Percentiles rank a stretch among this genome's conserved stretches.
Conservation (phyloP, 1,284 basidiomycete species). For the Tilletia indica region DNA sequence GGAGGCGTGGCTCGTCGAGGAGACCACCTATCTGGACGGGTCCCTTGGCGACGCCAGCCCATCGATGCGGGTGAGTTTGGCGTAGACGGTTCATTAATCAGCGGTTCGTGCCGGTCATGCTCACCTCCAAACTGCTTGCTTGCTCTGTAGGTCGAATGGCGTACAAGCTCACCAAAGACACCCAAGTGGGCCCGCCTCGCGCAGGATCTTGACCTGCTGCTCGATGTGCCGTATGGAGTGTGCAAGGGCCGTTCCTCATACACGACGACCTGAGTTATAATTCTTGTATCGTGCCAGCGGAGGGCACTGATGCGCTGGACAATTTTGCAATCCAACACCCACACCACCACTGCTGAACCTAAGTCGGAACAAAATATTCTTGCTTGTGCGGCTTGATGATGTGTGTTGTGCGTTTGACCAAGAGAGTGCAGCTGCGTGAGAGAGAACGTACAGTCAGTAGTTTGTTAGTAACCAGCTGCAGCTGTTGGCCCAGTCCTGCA, state of each 20-base stretch:
- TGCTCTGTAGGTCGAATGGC: not conserved
- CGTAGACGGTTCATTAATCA: not conserved
- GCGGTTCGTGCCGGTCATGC: no score
- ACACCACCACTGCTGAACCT: no score
- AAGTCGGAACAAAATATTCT: no score
- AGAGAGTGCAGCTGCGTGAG: no score
- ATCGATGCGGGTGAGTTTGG: not conserved
- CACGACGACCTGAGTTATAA: not conserved
- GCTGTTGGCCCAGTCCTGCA: no score
- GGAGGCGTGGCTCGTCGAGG: not conserved
- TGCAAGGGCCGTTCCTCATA: constrained; percentile 3
- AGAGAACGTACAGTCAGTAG: no score
- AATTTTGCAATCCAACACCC: no score
- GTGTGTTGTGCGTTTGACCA: no score
- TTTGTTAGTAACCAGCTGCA: no score
- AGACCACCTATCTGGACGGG: not conserved
- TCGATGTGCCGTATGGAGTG: constrained; percentile 11
- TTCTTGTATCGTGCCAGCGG: not conserved
- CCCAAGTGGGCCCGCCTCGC: not conserved
- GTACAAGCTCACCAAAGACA: not conserved
- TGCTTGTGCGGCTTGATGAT: no score
- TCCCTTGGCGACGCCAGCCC: not conserved
- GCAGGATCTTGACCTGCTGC: constrained; percentile 7
- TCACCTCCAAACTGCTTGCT: not conserved
- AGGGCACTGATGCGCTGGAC: not conserved